These are phyloP conservation scores for Dissophora globulifera DNA, from an alignment of 192 early-diverging fungal genomes.

Conservation along the genomic window DNA sequence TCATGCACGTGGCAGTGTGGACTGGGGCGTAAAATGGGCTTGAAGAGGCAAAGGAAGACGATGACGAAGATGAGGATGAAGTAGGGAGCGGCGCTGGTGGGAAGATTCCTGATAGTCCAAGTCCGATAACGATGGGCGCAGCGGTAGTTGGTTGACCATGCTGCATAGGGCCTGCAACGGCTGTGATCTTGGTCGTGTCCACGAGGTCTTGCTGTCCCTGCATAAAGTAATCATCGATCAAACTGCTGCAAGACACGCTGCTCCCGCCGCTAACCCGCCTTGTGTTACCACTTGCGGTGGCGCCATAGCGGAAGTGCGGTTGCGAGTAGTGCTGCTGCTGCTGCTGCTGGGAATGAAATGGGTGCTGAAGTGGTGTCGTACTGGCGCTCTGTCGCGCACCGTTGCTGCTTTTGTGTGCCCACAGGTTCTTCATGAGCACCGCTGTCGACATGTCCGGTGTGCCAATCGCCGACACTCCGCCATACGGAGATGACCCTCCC, in stretches of 20 bases:
- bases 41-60: neutral
- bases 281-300: too few relatives aligned
- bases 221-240: too few relatives aligned
- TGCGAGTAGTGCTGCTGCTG: slow-evolving; percentile 6
- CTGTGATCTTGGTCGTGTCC: too few relatives aligned
- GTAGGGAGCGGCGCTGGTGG: slow-evolving; percentile 5
- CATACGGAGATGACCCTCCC: slow-evolving; percentile 3
- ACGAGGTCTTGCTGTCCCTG: too few relatives aligned
- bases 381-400: slow-evolving; percentile 2
- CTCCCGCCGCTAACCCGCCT: too few relatives aligned
- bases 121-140: too few relatives aligned
- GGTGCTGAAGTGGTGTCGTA: slow-evolving; percentile 14
- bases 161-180: too few relatives aligned
- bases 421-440: slow-evolving; percentile 35
- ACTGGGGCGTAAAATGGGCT: too few relatives aligned
- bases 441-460: slow-evolving; percentile 34
- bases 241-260: too few relatives aligned
- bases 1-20: too few relatives aligned
- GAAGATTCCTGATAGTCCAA: too few relatives aligned
- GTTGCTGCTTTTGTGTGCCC: slow-evolving; percentile 18
- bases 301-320: neutral
- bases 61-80: neutral
- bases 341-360: slow-evolving; percentile 2
- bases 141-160: too few relatives aligned
- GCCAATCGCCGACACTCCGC: neutral